Conservation (phyloP, 345 rosid species). For the Euphorbia peplus region DNA sequence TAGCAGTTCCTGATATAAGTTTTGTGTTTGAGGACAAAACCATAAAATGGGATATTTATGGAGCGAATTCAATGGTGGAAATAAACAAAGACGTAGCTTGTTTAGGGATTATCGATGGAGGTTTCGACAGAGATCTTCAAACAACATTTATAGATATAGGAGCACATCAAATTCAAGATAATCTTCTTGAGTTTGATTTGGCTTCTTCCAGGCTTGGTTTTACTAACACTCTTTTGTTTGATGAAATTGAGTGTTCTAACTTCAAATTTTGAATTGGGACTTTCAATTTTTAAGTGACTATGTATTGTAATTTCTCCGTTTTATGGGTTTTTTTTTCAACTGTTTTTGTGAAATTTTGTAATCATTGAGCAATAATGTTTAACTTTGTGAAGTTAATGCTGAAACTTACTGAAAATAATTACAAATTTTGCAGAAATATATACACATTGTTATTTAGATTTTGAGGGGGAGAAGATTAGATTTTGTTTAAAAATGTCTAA, state of each 20-base stretch:
- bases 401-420: no score
- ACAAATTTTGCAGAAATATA: no score
- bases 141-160: conserved; percentile 18
- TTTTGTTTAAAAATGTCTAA: no score
- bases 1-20: conserved; percentile 18
- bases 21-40: conserved; percentile 20
- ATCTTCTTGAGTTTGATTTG: conserved; percentile 18
- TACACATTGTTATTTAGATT: no score
- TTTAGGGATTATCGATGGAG: conserved; percentile 28
- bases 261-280: conserved; percentile 6
- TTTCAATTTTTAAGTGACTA: no score
- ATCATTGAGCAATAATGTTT: no score
- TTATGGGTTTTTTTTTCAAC: no score
- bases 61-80: conserved; percentile 29
- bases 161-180: conserved; percentile 24
- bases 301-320: no score
- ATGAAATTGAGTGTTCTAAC: conserved; percentile 20
- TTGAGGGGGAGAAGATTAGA: no score
- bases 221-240: conserved; percentile 14
- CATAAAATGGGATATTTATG: conserved; percentile 23
- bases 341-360: no score
- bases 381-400: no score
- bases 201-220: conserved; percentile 9
- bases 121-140: not conserved
- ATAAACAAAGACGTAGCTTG: conserved; percentile 21